These are phyloP conservation scores for Trichoderma atroviride DNA, from an alignment of 2,329 filamentous ascomycete species.

Conservation along the genomic window DNA sequence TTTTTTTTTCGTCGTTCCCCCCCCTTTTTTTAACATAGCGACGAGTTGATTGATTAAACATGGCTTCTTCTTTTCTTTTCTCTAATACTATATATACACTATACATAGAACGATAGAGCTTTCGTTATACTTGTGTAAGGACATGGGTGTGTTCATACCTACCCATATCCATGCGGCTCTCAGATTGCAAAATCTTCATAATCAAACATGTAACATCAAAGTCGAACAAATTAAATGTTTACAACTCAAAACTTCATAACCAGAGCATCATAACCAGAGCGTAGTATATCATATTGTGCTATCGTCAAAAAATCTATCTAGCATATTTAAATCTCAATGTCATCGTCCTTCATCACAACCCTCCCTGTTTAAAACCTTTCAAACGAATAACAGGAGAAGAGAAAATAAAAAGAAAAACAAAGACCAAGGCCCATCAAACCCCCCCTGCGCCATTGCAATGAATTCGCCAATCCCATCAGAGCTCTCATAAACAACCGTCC, in stretches of 20 bases:
- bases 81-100: constrained; percentile 13
- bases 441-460: constrained; percentile 27
- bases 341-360: neutral
- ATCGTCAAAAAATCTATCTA: constrained; percentile 22
- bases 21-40: neutral
- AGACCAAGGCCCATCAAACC: constrained; percentile 19
- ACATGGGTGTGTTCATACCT: neutral
- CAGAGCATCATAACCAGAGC: neutral
- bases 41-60: constrained; percentile 2
- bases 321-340: neutral
- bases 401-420: neutral
- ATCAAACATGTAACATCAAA: neutral
- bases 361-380: neutral
- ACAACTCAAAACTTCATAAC: neutral
- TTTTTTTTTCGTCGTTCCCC: neutral
- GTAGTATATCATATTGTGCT: constrained; percentile 23
- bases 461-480: constrained; percentile 17
- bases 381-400: constrained; percentile 2
- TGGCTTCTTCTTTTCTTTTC: neutral
- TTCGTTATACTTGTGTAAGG: neutral
- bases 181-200: constrained; percentile 20
- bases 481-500: neutral
- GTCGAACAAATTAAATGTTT: neutral
- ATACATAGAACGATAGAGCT: constrained; percentile 10
- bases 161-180: neutral